Percentiles rank a stretch among this genome's conserved stretches.
phyloP scores from a whole-genome alignment of 495 filamentous ascomycete genomes.

The Collariella sp. region DNA sequence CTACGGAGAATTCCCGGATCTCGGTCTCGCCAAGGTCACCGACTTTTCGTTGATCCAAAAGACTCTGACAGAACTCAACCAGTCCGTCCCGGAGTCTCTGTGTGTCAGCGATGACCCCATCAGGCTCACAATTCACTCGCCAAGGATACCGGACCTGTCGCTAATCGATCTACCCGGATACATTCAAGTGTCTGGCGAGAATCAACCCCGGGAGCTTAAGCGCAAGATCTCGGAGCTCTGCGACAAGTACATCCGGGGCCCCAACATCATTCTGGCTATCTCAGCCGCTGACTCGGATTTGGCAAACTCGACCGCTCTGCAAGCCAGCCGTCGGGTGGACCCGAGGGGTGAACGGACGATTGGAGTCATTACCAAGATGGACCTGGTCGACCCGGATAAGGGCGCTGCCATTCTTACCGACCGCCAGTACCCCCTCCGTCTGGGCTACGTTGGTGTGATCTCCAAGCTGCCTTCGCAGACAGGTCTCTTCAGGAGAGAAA shows the following conservation, averaged over 20 bases:
- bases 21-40: constrained; percentile 82
- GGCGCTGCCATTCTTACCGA: constrained; percentile 72
- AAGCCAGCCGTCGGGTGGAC: constrained; percentile 85
- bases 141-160: constrained; percentile 90
- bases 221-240: constrained; percentile 93
- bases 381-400: constrained; percentile 79
- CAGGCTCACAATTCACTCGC: constrained; percentile 88
- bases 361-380: constrained; percentile 98
- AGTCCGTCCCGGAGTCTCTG: constrained; percentile 79
- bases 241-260: constrained; percentile 94
- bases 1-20: constrained; percentile 92
- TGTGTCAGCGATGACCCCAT: constrained; percentile 97
- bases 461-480: constrained; percentile 61
- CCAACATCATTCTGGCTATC: constrained; percentile 94
- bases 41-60: constrained; percentile 90
- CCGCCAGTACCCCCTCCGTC: constrained; percentile 83
- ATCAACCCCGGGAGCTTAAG: constrained; percentile 87
- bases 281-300: constrained; percentile 96
- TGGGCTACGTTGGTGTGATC: constrained; percentile 97
- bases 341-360: constrained; percentile 93
- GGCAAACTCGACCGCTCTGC: constrained; percentile 88
- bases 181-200: constrained; percentile 85
- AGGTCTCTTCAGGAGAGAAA: constrained; percentile 79
- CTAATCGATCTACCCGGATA: constrained; percentile 96
- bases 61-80: constrained; percentile 89